Base-by-base conservation (phyloP, 805 yeast genomes). In the Yarrowia osloensis region DNA sequence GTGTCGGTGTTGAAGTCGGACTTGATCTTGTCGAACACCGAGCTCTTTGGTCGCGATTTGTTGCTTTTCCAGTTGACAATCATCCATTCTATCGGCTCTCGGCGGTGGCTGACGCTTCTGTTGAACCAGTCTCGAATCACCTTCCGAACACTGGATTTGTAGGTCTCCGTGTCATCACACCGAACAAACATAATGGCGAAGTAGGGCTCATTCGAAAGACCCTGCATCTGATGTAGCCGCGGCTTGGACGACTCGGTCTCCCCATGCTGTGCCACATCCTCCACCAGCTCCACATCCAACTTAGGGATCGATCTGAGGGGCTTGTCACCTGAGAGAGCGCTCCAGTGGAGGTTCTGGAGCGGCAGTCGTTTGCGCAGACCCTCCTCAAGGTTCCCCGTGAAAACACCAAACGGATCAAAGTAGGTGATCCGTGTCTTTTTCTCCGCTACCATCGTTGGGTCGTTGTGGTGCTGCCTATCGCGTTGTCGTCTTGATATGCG, bases 141-240 rank as follows among this genome's bases (percentile, higher is more conserved):
- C 1, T 96, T 97, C 44, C 99, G 83, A 0, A 89, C 91, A 72
- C 88, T 90, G 0, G 88, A 76, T 68, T 96, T 81, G 75, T 94
- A 94, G 0, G 85, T 85, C 17, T 94, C 98, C 21, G 88, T 75
- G 50, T 84, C 85, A 5, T 85, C 86, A 68, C 88, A 84, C 67
- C 83, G 83, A 8, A 94, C 81, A 67, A 93, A 84, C 80, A 94
- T 86, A 22, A 92, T 73, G 70, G 88, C 82, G 54, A 90, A 78
- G 70, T 88, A 86, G 0, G 89, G 86, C 5, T 81, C 77, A 46
- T 77, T 75, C n/a, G 78, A 76, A 11, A 80, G 69, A 2, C 79
- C 81, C 15, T 79, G 77, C 67, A 80, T 70, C 68, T 75, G 78
- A 69, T 80, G 82, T 67, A 77, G 76, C 15, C 63, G 63, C 4